Evolutionary conservation across 2,329 filamentous ascomycete genomes (phyloP).

Genomic region (Diplodia sapinea): DNA sequence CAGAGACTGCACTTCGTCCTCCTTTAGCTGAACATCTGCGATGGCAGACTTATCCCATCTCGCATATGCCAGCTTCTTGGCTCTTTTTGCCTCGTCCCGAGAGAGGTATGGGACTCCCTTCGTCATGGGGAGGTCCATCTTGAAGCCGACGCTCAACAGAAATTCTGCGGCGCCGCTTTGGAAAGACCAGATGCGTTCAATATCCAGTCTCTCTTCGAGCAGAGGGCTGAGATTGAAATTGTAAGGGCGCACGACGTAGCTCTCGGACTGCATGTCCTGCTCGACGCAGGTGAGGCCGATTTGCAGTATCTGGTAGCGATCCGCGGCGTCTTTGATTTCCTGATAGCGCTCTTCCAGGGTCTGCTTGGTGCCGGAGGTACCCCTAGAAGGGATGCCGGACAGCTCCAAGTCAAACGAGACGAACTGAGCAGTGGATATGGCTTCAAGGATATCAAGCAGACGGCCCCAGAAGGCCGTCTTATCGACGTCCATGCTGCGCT

Average conservation of each 20-base stretch:
- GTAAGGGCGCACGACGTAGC: conserved; percentile 68
- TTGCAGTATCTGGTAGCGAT: conserved; percentile 69
- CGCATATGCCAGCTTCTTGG: conserved; percentile 53
- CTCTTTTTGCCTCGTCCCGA: conserved; percentile 60
- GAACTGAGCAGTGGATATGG: conserved; percentile 65
- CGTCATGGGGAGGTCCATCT: conserved; percentile 62
- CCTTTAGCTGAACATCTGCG: conserved; percentile 57
- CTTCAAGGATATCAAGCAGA: conserved; percentile 62
- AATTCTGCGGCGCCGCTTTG: conserved; percentile 68
- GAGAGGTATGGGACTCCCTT: conserved; percentile 68
- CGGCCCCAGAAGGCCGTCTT: conserved; percentile 55
- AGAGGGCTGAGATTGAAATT: conserved; percentile 68
- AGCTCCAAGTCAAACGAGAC: conserved; percentile 71
- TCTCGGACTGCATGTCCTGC: conserved; percentile 58
- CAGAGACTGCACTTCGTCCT: conserved; percentile 59
- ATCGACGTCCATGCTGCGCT: conserved; percentile 64
- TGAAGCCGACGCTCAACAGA: conserved; percentile 63
- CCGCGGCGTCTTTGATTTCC: conserved; percentile 65
- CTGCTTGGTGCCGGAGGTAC: conserved; percentile 46
- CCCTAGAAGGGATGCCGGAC: conserved; percentile 62
- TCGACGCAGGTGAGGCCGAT: conserved; percentile 70
- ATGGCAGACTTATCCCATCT: conserved; percentile 50
- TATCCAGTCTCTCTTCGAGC: conserved; percentile 58
- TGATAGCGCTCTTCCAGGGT: conserved; percentile 66
- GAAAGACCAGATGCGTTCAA: conserved; percentile 66